Base-by-base conservation (phyloP, 2,329 filamentous ascomycete species). In the Amesomyces nigricolor region DNA sequence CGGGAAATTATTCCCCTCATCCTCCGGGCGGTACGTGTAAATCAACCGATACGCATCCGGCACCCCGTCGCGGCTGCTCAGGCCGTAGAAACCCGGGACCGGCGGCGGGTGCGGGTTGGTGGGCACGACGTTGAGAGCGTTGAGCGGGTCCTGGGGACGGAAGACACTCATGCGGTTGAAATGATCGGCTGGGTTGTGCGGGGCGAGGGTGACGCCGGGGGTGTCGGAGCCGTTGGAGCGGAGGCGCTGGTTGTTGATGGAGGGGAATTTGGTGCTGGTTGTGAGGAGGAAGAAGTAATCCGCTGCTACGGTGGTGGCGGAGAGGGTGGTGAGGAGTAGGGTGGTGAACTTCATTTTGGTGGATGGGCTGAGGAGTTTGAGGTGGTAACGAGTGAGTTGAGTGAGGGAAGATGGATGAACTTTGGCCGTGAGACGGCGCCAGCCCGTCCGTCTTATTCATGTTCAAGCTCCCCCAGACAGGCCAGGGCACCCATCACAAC, bases 51-150 rank as follows among this genome's bases (percentile, higher is more conserved):
- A 61, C 4, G 61, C 59, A 6, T 60, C 58, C 1, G 46, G 39
- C 8, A 63, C 46, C 1, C 48, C 54, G 8, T 61, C 59, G 2
- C 40, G 40, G 35, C 51, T 47, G 14, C 48, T 58, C 14, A 63
- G 54, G 8, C 54, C 61, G 49, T 60, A 62, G 50, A 61, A 61
- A 0, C 61, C 61, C 30, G 59, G 59, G 1, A 63, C 59, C 1
- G 61, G 61, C 7, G 59, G 59, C 35, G 61, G 61, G 40, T 63
- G 61, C 6, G 61, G 61, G 45, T 63, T 54, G 10, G 61, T 63
- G 9, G 61, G 58, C 1, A 63, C 58, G 1, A 61, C 56, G 19
- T 26, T 26, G n/a, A 59, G 59, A 1, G 40, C 43, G 13, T 37
- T 50, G 19, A n/a, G 22, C 13, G 47, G 19, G 26, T 29, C 37